A percentile compares a stretch with the other conserved stretches of the same genome.
These are phyloP conservation scores for Acacia concinna DNA, from an alignment of 331 rosid species.

Conservation along the genomic window DNA sequence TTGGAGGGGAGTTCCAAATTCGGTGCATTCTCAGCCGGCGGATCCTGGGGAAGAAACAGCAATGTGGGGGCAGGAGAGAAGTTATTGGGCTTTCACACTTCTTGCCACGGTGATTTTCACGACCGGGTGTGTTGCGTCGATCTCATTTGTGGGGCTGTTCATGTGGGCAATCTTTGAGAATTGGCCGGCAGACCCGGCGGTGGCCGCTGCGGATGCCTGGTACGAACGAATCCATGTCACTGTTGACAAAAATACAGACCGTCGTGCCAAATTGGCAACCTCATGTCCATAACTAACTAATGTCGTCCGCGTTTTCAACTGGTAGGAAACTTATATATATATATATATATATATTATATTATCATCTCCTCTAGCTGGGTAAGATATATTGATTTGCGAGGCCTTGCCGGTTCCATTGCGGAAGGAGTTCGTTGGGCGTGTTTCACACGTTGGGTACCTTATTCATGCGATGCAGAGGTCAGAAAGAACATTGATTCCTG, in stretches of 20 bases:
- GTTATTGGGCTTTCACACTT: too few relatives aligned
- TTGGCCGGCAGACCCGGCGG: conserved; percentile 22
- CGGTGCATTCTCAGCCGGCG: conserved; percentile 61
- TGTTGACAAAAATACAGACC: conserved; percentile 45
- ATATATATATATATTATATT: too few relatives aligned
- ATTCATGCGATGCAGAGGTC: too few relatives aligned
- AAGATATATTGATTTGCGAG: neutral
- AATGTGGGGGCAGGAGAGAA: too few relatives aligned
- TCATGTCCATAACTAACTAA: too few relatives aligned
- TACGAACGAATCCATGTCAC: conserved; percentile 66
- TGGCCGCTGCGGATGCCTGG: conserved; percentile 40
- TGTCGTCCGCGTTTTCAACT: too few relatives aligned
- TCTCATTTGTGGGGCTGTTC: conserved; percentile 55
- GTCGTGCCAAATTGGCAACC: neutral
- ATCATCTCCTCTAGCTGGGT: too few relatives aligned
- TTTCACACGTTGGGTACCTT: too few relatives aligned
- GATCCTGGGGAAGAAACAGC: conserved; percentile 33
- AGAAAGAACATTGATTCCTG: too few relatives aligned
- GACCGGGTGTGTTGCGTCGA: conserved; percentile 60
- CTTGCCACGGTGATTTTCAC: conserved; percentile 49
- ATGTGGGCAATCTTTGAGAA: conserved; percentile 57
- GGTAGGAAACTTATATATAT: too few relatives aligned
- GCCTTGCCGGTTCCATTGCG: neutral
- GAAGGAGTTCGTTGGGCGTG: too few relatives aligned
- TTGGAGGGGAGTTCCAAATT: conserved; percentile 10